phyloP scores from a whole-genome alignment of 768 basidiomycete species.

The Tulasnella sp. region DNA sequence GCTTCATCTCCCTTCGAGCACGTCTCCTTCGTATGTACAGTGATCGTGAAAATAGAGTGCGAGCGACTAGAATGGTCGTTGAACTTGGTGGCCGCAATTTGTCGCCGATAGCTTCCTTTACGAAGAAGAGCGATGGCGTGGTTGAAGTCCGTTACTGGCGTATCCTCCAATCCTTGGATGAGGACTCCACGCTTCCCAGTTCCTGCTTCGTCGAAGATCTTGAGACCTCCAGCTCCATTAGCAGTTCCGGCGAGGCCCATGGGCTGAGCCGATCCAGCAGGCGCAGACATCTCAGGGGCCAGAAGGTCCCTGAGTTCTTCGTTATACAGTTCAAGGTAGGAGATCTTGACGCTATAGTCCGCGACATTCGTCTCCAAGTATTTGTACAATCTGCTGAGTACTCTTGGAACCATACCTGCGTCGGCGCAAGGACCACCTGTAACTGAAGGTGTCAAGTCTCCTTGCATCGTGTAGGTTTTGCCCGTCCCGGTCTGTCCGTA shows the following conservation, averaged over 20 bases:
- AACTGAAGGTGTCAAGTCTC: slow-evolving; percentile 79
- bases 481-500: slow-evolving; percentile 99
- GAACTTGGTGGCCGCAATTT: slow-evolving; percentile 95
- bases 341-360: slow-evolving; percentile 69
- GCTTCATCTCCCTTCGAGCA: no score
- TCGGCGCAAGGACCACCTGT: slow-evolving; percentile 88
- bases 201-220: slow-evolving; percentile 89
- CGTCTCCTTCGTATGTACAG: no score
- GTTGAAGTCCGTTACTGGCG: slow-evolving; percentile 75
- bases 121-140: slow-evolving; percentile 83
- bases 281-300: slow-evolving; percentile 72
- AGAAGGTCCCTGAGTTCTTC: slow-evolving; percentile 96
- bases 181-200: slow-evolving; percentile 75
- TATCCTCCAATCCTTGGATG: slow-evolving; percentile 96
- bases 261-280: slow-evolving; percentile 68
- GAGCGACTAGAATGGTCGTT: slow-evolving; percentile 81
- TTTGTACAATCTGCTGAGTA: slow-evolving; percentile 87
- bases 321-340: slow-evolving; percentile 95
- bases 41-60: slow-evolving; percentile 56
- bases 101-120: slow-evolving; percentile 87
- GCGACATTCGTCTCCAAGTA: slow-evolving; percentile 73
- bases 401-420: slow-evolving; percentile 96
- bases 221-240: slow-evolving; percentile 58
- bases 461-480: slow-evolving; percentile 99
- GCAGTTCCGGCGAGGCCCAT: slow-evolving; percentile 63